Base-by-base conservation (phyloP, 805 yeast species). In the Candida ipomoeae region DNA sequence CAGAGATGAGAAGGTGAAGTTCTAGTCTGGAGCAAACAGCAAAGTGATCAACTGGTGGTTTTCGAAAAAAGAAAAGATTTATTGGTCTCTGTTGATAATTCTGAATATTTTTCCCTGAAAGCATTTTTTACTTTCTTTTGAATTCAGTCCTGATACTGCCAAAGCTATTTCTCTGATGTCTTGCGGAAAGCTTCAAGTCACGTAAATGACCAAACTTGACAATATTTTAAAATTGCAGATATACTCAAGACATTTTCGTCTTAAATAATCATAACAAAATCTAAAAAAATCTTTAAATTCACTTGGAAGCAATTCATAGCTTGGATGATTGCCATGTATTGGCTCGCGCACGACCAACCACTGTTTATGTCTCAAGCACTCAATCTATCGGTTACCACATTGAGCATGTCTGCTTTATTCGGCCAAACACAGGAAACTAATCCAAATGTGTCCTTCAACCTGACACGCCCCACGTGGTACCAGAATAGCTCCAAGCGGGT, bases 401-500 rank as follows among this genome's bases (percentile, higher is more conserved):
- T 15, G 18, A 39, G 21, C 23, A 51, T 53, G 55, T 33, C 51
- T 21, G 40, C 53, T 21, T 48, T 53, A 20, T 50, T 48, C 31
- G 46, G 55, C 17, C 51, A 35, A 46, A 44, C 48, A 45, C 53
- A 47, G 33, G 34, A 41, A 3, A 8, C 42, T 20, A 31, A 6
- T 6, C 32, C 41, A 8, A 18, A 32, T 18, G 31, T 38, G 18
- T 33, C 42, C 3, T 43, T 46, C 21, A 51, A 54, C 3, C 26
- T 44, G 34, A 44, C 46, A 18, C 52, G 51, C n/a, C 75, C 75
- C 8, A 44, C 62, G n/a, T 71, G 78, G 78, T 62, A 65, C 49
- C 67, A 65, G 37, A 62, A 70, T 44, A 57, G 66, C 20, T 62
- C 64, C 45, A 65, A 62, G 47, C 57, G 77, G 48, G 66, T 68